phyloP scores from a whole-genome alignment of 129 eudicot genomes.

The Deinandra increscens region DNA sequence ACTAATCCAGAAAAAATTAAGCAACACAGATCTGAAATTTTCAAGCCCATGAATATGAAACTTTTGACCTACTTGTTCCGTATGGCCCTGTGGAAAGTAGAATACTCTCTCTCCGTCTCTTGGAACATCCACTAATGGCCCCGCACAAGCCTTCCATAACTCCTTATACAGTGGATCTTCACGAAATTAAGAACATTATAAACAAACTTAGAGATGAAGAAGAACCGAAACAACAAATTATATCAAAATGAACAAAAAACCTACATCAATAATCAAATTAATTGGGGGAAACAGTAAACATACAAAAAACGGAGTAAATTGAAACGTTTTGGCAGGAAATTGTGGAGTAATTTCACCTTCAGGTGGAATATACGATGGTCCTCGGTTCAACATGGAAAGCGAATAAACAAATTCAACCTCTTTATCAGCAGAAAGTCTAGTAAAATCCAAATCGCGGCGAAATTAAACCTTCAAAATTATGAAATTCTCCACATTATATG shows the following conservation, averaged over 20 bases:
- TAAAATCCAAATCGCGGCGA: constrained; percentile 12
- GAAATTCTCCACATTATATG: constrained; percentile 26
- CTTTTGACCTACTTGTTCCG: constrained; percentile 68
- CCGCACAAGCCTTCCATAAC: constrained; percentile 96
- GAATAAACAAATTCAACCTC: constrained; percentile 15
- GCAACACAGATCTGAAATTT: constrained; percentile 33
- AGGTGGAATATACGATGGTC: constrained; percentile 27
- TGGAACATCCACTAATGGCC: constrained; percentile 88
- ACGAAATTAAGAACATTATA: constrained; percentile 1
- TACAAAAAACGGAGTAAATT: neutral
- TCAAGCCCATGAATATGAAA: neutral
- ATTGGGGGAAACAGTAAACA: constrained; percentile 11
- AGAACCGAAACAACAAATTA: too few relatives aligned
- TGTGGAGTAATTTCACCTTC: constrained; percentile 40
- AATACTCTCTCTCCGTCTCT: constrained; percentile 56
- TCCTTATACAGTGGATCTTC: constrained; percentile 62
- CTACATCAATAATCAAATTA: constrained; percentile 12
- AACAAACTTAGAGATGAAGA: neutral
- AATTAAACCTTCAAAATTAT: constrained; percentile 20
- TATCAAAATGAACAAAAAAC: neutral
- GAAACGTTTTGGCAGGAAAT: neutral
- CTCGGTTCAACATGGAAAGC: constrained; percentile 32
- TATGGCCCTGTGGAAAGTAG: constrained; percentile 93
- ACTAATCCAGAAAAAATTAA: neutral
- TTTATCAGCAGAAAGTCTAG: neutral